These are phyloP conservation scores for Plicaturopsis crispa DNA, from an alignment of 768 basidiomycete genomes.

Conservation along the genomic window DNA sequence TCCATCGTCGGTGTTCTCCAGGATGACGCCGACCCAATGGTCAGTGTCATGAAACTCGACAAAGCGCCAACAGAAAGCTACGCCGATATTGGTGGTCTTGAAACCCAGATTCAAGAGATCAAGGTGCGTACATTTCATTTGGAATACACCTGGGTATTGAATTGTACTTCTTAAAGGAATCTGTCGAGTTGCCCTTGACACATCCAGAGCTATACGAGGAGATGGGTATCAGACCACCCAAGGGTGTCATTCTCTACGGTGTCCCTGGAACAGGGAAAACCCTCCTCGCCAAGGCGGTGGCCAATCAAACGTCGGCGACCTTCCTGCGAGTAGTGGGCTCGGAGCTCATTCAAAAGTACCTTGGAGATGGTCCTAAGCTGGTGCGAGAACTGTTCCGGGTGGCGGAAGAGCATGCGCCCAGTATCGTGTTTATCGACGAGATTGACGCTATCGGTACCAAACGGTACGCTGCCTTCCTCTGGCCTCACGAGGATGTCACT, in stretches of 20 bases:
- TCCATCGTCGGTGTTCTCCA: constrained; percentile 92
- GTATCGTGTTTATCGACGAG: constrained; percentile 99
- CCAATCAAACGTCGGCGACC: constrained; percentile 96
- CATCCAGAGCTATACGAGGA: constrained; percentile 99
- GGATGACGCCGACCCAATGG: constrained; percentile 93
- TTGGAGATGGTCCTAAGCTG: constrained; percentile 97
- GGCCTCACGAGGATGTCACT: constrained; percentile 1
- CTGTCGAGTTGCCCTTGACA: constrained; percentile 93
- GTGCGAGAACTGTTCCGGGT: constrained; percentile 96
- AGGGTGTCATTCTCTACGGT: constrained; percentile 98
- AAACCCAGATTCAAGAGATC: constrained; percentile 97
- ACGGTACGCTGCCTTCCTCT: constrained; percentile 40
- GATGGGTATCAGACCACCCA: constrained; percentile 99
- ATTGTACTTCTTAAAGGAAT: constrained; percentile 55
- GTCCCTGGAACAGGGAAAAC: constrained; percentile 99
- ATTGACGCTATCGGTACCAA: constrained; percentile 99
- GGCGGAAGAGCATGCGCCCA: constrained; percentile 95
- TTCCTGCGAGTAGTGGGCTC: constrained; percentile 97
- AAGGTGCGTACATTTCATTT: constrained; percentile 48
- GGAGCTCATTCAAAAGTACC: constrained; percentile 98
- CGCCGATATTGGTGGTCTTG: constrained; percentile 95
- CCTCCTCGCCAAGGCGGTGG: constrained; percentile 93
- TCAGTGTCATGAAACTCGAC: constrained; percentile 98
- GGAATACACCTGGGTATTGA: constrained; percentile 3
- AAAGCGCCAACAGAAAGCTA: constrained; percentile 99